These are phyloP conservation scores for Chrysanthemum lavandulifolium DNA, from an alignment of 129 eudicot genomes.

Conservation along the genomic window DNA sequence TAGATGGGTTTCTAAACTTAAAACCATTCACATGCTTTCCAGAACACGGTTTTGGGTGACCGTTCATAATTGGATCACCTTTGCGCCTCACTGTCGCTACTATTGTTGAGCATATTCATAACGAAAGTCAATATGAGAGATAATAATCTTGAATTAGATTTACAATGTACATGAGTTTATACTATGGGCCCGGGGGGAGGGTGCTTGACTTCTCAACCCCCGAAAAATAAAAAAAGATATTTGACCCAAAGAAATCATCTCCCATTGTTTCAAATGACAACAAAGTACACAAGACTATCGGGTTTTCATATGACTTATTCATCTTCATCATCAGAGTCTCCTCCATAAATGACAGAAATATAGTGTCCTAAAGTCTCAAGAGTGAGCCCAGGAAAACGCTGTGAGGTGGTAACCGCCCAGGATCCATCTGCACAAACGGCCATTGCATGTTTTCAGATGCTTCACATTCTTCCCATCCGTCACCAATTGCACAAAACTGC, in stretches of 20 bases:
- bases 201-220: slow-evolving; percentile 16
- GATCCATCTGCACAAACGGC: slow-evolving; percentile 90
- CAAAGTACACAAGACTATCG: neutral
- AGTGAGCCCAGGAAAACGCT: slow-evolving; percentile 80
- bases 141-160: slow-evolving; percentile 14
- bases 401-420: slow-evolving; percentile 43
- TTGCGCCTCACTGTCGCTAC: too few species aligned
- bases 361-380: slow-evolving; percentile 57
- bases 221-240: slow-evolving; percentile 20
- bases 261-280: slow-evolving; percentile 12
- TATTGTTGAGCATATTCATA: neutral
- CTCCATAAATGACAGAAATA: slow-evolving; percentile 67
- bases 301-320: slow-evolving; percentile 2
- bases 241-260: slow-evolving; percentile 18
- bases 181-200: slow-evolving; percentile 8
- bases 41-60: too few species aligned
- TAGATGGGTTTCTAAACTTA: too few species aligned
- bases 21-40: too few species aligned
- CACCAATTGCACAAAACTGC: slow-evolving; percentile 86
- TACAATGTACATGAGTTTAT: slow-evolving; percentile 34
- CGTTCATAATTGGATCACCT: too few species aligned
- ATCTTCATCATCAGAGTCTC: slow-evolving; percentile 31
- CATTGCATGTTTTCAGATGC: slow-evolving; percentile 82
- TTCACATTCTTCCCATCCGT: slow-evolving; percentile 96
- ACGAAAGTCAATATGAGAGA: slow-evolving; percentile 18